phyloP scores from a whole-genome alignment of 202 grass and related monocot species.

The Setaria italica region DNA sequence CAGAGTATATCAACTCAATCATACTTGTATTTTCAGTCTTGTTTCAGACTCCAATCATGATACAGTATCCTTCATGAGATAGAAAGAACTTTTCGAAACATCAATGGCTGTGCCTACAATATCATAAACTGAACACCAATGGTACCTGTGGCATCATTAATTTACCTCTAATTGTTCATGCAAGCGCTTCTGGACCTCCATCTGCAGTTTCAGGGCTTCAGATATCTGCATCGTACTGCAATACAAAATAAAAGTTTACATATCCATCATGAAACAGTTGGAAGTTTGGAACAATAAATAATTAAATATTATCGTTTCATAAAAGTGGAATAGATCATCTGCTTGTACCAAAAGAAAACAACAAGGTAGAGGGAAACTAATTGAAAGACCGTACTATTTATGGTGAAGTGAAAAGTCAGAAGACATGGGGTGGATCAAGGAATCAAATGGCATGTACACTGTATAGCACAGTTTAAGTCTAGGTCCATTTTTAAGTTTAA shows the following conservation, averaged over 20 bases:
- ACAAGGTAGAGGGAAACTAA: neutral
- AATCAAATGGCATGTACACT: neutral
- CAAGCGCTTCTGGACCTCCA: conserved; percentile 83
- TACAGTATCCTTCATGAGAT: neutral
- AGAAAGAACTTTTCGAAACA: neutral
- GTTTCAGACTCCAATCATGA: conserved; percentile 16
- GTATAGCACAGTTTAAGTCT: neutral
- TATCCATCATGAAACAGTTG: neutral
- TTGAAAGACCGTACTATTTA: neutral
- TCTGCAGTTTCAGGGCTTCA: conserved; percentile 88
- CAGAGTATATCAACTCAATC: neutral
- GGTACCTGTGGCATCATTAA: neutral
- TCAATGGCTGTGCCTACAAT: neutral
- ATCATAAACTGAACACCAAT: neutral
- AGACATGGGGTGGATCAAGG: neutral
- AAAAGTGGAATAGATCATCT: neutral
- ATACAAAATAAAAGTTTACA: neutral
- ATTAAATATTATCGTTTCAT: conserved; percentile 6
- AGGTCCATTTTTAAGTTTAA: neutral
- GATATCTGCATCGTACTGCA: conserved; percentile 80
- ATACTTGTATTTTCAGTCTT: neutral
- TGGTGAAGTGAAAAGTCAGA: neutral
- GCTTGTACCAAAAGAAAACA: neutral
- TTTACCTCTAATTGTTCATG: conserved; percentile 70
- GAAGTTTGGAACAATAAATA: neutral